A percentile compares a stretch with the other conserved stretches of the same genome.
These are phyloP conservation scores for Zymoseptoria brevis DNA, from an alignment of 2,329 filamentous ascomycete species.

Conservation along the genomic window DNA sequence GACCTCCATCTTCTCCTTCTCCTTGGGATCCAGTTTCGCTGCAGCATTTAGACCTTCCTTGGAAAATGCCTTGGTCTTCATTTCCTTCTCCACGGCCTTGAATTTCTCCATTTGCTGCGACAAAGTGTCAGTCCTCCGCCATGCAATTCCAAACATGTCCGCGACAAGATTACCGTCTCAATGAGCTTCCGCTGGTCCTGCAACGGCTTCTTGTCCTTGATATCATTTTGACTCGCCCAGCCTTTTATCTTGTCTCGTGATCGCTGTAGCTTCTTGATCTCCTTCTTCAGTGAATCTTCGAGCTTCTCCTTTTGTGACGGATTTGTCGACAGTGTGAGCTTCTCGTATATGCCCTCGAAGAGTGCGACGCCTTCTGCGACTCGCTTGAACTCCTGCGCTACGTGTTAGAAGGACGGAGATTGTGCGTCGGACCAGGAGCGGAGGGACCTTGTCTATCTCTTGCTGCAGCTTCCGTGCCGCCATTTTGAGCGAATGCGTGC, in stretches of 20 bases:
- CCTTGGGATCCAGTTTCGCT: constrained; percentile 91
- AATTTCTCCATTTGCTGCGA: constrained; percentile 95
- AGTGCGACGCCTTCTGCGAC: constrained; percentile 84
- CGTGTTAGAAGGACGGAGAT: constrained; percentile 11
- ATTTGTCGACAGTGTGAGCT: constrained; percentile 89
- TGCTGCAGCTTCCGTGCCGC: constrained; percentile 92
- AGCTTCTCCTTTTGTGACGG: constrained; percentile 95
- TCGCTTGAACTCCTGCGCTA: constrained; percentile 69
- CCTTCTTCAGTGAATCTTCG: constrained; percentile 94
- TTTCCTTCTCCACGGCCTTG: constrained; percentile 99
- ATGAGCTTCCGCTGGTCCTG: constrained; percentile 92
- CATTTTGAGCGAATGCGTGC: constrained; percentile 48
- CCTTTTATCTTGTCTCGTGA: constrained; percentile 98
- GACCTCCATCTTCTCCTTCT: constrained; percentile 85
- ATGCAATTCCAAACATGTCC: background rate
- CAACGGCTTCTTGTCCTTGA: constrained; percentile 97
- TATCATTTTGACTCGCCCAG: constrained; percentile 96
- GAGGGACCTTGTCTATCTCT: constrained; percentile 86
- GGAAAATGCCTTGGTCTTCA: constrained; percentile 99
- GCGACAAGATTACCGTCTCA: constrained; percentile 65
- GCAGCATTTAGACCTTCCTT: constrained; percentile 93
- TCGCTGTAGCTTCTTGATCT: constrained; percentile 99
- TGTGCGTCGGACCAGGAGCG: background rate
- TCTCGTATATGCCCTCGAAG: constrained; percentile 94
- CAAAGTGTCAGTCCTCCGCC: constrained; percentile 14